Conservation (phyloP, 192 early-diverging fungal genomes). For the Podila verticillata region DNA sequence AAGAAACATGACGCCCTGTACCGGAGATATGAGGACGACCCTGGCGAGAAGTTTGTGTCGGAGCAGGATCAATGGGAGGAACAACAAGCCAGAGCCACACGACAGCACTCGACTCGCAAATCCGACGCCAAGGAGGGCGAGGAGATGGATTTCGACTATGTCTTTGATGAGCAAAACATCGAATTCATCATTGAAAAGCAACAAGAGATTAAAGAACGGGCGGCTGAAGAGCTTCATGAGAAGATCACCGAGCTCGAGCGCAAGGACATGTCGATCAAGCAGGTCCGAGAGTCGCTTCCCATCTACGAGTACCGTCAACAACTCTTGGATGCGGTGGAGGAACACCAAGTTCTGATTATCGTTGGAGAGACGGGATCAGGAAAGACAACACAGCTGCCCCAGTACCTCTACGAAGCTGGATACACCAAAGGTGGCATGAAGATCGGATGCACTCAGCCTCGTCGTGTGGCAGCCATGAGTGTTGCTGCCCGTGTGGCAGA, state of each 20-base stretch:
- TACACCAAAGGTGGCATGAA: conserved; percentile 88
- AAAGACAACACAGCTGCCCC: conserved; percentile 98
- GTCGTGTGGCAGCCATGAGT: conserved; percentile 98
- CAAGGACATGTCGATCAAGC: conserved; percentile 74
- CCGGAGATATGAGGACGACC: conserved; percentile 87
- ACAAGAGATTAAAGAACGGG: conserved; percentile 58
- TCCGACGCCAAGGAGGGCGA: conserved; percentile 55
- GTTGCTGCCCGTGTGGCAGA: conserved; percentile 97
- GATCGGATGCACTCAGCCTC: conserved; percentile 98
- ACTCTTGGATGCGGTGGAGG: conserved; percentile 84
- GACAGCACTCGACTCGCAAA: conserved; percentile 63
- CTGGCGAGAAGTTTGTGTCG: conserved; percentile 70
- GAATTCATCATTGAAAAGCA: conserved; percentile 88
- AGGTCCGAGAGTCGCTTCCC: conserved; percentile 88
- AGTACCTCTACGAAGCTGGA: conserved; percentile 96
- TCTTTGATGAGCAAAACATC: conserved; percentile 92
- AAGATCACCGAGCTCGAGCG: conserved; percentile 73
- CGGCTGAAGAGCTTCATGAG: conserved; percentile 60
- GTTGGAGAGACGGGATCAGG: conserved; percentile 98
- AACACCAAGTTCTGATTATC: conserved; percentile 90
- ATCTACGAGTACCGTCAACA: conserved; percentile 90
- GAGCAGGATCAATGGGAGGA: conserved; percentile 97
- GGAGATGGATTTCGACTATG: conserved; percentile 88
- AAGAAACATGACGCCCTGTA: conserved; percentile 91
- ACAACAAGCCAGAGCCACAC: conserved; percentile 76